Evolutionary conservation across 2,329 filamentous ascomycete genomes (phyloP).

Genomic region (Penicillium aurantiogriseum): DNA sequence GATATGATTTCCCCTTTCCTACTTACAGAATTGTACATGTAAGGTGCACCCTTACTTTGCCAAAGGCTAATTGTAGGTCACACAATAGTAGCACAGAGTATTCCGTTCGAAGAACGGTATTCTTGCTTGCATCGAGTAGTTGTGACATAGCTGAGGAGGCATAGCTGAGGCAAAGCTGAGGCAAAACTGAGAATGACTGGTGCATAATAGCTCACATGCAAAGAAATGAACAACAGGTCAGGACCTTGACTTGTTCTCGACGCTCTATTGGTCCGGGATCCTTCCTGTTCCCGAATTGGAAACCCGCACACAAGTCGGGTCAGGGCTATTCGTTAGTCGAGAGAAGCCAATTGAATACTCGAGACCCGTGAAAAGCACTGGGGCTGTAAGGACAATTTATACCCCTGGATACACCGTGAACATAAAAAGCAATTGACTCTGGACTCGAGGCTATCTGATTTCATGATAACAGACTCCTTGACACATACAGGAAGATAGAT

Average conservation of each 20-base stretch:
- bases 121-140: background rate
- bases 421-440: background rate
- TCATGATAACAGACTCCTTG: background rate
- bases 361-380: background rate
- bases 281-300: background rate
- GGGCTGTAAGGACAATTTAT: background rate
- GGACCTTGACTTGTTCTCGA: background rate
- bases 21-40: background rate
- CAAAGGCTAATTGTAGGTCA: background rate
- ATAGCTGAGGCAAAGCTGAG: no score
- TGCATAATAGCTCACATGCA: background rate
- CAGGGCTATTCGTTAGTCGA: background rate
- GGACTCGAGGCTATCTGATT: background rate
- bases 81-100: background rate
- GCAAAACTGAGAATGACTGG: background rate
- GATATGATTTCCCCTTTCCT: background rate
- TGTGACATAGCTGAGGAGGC: no score
- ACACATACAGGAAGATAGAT: constrained; percentile 1
- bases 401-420: background rate
- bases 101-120: background rate
- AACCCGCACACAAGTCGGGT: background rate
- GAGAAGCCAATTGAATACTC: background rate
- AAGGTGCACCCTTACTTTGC: background rate
- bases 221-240: background rate
- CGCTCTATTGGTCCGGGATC: background rate